A percentile compares a stretch with the other conserved stretches of the same genome.
phyloP scores from a whole-genome alignment of 2,329 filamentous ascomycete species.

The Zasmidium angulare region DNA sequence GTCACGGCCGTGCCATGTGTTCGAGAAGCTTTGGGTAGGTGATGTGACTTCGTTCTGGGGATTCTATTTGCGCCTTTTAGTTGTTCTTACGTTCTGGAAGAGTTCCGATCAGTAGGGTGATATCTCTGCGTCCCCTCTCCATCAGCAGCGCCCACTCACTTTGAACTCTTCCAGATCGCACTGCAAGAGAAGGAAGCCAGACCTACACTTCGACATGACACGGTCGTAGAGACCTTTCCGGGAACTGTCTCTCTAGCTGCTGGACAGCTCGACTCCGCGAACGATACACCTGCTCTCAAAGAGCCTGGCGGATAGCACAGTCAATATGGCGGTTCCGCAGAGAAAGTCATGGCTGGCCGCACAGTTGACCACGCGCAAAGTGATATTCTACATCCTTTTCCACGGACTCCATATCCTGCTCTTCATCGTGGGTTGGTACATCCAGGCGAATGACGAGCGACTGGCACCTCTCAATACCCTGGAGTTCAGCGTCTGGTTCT shows the following conservation, averaged over 20 bases:
- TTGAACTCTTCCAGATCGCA: neutral
- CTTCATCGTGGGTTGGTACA: slow-evolving; percentile 45
- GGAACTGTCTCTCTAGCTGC: neutral
- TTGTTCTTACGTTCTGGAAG: neutral
- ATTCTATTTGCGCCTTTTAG: neutral
- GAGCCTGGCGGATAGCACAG: neutral
- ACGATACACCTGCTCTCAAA: neutral
- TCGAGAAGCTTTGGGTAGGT: neutral
- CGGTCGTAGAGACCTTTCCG: neutral
- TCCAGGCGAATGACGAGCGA: slow-evolving; percentile 67
- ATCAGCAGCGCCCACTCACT: no score
- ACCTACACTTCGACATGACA: slow-evolving; percentile 6
- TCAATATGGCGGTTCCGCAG: slow-evolving; percentile 21
- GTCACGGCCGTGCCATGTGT: neutral
- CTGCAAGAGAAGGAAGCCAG: neutral
- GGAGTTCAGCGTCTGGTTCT: slow-evolving; percentile 90
- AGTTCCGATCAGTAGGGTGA: neutral
- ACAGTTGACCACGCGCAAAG: slow-evolving; percentile 36
- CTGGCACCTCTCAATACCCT: slow-evolving; percentile 79
- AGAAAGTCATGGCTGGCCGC: slow-evolving; percentile 34
- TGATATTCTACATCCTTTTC: slow-evolving; percentile 38
- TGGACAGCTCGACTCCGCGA: slow-evolving; percentile 1
- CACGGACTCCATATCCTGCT: slow-evolving; percentile 39
- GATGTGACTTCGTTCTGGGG: neutral
- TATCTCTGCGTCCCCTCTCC: no score